These are phyloP conservation scores for Dioszegia crocea DNA, from an alignment of 768 basidiomycete genomes.

Conservation along the genomic window DNA sequence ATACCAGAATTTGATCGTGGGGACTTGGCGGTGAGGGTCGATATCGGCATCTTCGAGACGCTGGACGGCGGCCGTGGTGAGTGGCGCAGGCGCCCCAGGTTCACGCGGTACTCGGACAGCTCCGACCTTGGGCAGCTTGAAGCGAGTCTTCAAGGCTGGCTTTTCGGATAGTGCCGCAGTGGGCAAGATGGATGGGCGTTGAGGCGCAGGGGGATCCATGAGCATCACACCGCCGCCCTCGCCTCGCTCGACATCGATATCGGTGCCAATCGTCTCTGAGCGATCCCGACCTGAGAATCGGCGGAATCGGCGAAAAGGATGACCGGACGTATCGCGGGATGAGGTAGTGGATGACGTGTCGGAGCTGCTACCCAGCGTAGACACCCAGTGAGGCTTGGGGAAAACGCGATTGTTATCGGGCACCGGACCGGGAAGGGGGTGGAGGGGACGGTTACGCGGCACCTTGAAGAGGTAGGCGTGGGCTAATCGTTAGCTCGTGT, in stretches of 20 bases:
- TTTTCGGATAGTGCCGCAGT: background rate
- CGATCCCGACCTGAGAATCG: constrained; percentile 16
- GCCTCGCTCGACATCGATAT: constrained; percentile 5
- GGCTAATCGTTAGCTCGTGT: constrained; percentile 9
- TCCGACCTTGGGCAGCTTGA: background rate
- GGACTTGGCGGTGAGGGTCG: constrained; percentile 13
- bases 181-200: background rate
- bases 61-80: constrained; percentile 1
- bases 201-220: constrained; percentile 6
- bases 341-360: constrained; percentile 22
- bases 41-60: constrained; percentile 21
- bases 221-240: constrained; percentile 1
- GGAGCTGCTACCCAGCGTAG: constrained; percentile 30
- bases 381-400: constrained; percentile 43
- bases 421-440: constrained; percentile 35
- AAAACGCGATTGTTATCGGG: constrained; percentile 36
- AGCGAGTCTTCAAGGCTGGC: background rate
- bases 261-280: background rate
- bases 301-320: constrained; percentile 25
- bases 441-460: constrained; percentile 17
- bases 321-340: constrained; percentile 8
- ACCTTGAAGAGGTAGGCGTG: constrained; percentile 35
- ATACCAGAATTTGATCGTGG: constrained; percentile 30
- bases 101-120: constrained; percentile 4
- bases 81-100: constrained; percentile 2